Evolutionary conservation across 2,329 filamentous ascomycete species (phyloP), one percentile per base, ranked within the genome.

Genomic region (Ambrosiella xylebori): DNA sequence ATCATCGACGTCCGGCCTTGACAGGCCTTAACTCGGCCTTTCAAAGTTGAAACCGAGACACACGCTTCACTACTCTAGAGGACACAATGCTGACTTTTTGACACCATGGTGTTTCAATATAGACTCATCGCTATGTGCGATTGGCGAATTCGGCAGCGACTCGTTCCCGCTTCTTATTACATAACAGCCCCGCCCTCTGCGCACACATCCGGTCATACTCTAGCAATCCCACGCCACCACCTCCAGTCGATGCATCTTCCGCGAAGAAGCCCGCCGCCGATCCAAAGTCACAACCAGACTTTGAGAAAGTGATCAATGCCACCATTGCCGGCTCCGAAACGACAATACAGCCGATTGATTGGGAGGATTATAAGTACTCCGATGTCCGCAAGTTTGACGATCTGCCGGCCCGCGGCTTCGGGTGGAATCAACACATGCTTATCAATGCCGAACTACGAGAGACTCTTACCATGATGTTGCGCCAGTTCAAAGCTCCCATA

Each of bases 371-470:
- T 4, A 65, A 69, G 2, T 71, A 74, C 59, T 69, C 67, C 36
- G 67, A 68, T 54, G 71, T 74, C 57, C 66, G 71, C 60, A 69
- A 69, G n/a, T 74, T 74, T 39, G 67, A 69, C n/a, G 71, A 74
- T 59, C 66, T 74, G 1, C 72, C 72, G 3, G 72, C 73, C 61
- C 68, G 71, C n/a, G 65, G 71, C 64, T 97, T 97, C 64, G 93
- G 93, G 13, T 84, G 90, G 64, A 98, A 98, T 65, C 93, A 98
- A 70, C 87, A 97, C 71, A 95, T 97, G 76, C 77, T 88, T 61
- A 94, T 97, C 67, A 94, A 97, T 67, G 83, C 88, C 67, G 90
- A 97, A 68, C 93, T 97, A 70, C 96, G 95, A 67, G 86, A 96
- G 69, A 85, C 85, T 11, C 71, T 98, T 65, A 82, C 90, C 57